Percentiles rank a stretch among this genome's conserved stretches.
These are phyloP conservation scores for Mycena leptocephala DNA, from an alignment of 768 basidiomycete species.

Conservation along the genomic window DNA sequence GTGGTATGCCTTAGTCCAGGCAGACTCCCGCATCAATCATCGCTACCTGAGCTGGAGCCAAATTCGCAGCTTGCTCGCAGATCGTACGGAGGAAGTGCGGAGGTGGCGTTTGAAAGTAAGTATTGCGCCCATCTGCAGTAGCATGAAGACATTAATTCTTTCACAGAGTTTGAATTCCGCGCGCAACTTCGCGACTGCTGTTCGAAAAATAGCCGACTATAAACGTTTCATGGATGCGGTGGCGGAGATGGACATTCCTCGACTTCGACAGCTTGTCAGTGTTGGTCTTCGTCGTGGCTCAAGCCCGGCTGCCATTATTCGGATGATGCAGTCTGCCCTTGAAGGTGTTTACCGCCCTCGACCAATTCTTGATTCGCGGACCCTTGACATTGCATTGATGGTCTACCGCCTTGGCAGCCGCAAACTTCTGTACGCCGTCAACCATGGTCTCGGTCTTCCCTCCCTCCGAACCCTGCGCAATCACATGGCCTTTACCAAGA, in stretches of 20 bases:
- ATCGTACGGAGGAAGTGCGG: conserved; percentile 7
- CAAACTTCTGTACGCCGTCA: conserved; percentile 31
- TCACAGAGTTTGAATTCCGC: conserved; percentile 11
- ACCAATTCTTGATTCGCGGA: neutral
- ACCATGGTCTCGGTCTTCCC: conserved; percentile 20
- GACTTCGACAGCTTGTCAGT: neutral
- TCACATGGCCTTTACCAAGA: neutral
- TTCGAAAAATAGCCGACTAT: neutral
- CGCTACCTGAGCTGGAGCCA: conserved; percentile 3
- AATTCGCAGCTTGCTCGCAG: neutral
- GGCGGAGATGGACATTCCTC: conserved; percentile 10
- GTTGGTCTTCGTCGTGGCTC: conserved; percentile 19
- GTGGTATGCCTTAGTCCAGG: too few species aligned
- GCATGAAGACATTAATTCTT: neutral
- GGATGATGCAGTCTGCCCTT: conserved; percentile 20
- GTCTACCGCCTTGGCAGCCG: conserved; percentile 21
- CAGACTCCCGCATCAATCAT: neutral
- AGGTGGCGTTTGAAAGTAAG: conserved; percentile 4
- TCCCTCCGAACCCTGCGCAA: conserved; percentile 29
- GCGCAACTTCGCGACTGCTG: neutral
- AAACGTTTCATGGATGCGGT: conserved; percentile 23
- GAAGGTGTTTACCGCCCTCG: conserved; percentile 17
- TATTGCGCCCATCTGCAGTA: neutral
- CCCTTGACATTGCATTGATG: conserved; percentile 23
- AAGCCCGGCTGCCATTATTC: conserved; percentile 10